Base-by-base conservation (phyloP, 163 green algal genomes). In the Scenedesmus sp. region DNA sequence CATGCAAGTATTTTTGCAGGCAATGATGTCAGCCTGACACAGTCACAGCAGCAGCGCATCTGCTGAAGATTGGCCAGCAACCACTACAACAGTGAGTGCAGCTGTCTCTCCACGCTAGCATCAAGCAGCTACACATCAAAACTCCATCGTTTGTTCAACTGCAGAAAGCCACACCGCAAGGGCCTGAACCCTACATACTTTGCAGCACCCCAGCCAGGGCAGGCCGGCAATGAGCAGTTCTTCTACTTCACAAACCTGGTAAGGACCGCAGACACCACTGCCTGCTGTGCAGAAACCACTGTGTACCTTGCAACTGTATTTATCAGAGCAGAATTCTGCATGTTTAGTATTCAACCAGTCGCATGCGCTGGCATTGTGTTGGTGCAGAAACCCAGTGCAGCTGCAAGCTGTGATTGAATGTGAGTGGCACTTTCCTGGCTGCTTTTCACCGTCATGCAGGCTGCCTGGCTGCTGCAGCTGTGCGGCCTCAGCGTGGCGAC, bases 191-290 rank as follows among this genome's bases (percentile, higher is more conserved):
- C 91, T 1, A 90, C 90, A n/a, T 97, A 96, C 88, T 98, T 98
- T 88, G 93, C 94, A 23, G 15, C 90, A 3, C 87, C 84, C 2
- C 85, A 93, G 10, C 79, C 91, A 18, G 82, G 67, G 1, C 86
- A 34, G 46, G 94, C 91, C 83, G 89, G 84, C 7, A 95, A 94
- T 91, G 95, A 97, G 88, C 96, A 97, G 91, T 97, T 98, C 92
- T 96, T 96, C 92, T 97, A 97, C 91, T 97, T 97, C 91, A 96
- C 95, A 0, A 94, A 87, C 86, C 92, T 98, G 92, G 94, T 97
- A 55, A 23, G 93, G 89, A 86, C n/a, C 15, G 87, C 46, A 55
- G 9, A 64, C 54, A 59, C 3, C 64, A 1, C 59, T 52, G 60
- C 0, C 4, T 89, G 59, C 10, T 59, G 67, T 5, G 23, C 15